Evolutionary conservation across 2,329 filamentous ascomycete genomes (phyloP), one percentile per base, ranked within the genome.

Genomic region (Beauveria bassiana): DNA sequence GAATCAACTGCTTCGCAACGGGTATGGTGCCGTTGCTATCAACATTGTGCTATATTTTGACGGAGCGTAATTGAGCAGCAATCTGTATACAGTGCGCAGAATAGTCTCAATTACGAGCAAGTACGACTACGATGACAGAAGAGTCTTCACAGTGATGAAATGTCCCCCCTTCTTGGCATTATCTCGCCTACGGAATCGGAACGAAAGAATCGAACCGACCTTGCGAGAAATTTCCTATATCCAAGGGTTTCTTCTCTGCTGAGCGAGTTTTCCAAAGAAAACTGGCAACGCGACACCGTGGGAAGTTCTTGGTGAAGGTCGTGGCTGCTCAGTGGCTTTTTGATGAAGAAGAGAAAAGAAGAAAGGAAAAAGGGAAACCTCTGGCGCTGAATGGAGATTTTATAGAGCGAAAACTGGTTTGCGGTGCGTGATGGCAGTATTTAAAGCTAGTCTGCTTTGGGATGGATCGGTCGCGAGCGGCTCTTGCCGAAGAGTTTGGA

Each of bases 301-400:
- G 76, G 70, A 69, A 67, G 38, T 38, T 72, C 79, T 78, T 75
- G 77, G 77, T 84, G 82, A 81, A 75, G 81, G 82, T 85, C 82
- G 82, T 85, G 82, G 82, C 83, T 76, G 76, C 80, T 83, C 80
- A 83, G 77, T 77, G 74, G 78, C 81, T 85, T 85, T 85, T 85
- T 85, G 82, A 85, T 85, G 24, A 45, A 61, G 79, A 77, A 75
- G 73, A 75, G 74, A 72, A 65, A 52, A 73, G 74, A 71, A 65
- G 52, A 49, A 65, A 68, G 66, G 65, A 65, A 68, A 68, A 45
- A 34, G 3, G 1, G 12, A 5, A 7, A 42, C 22, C 2, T 45
- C n/a, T 31, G 24, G 7, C 8, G 12, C 16, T 20, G 18, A 20
- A 43, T 9, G 18, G 5, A 16, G 40, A 7, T 24, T 61, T 61